Conservation (phyloP, 2,329 filamentous ascomycete species). For the Cladosporium oxysporum region DNA sequence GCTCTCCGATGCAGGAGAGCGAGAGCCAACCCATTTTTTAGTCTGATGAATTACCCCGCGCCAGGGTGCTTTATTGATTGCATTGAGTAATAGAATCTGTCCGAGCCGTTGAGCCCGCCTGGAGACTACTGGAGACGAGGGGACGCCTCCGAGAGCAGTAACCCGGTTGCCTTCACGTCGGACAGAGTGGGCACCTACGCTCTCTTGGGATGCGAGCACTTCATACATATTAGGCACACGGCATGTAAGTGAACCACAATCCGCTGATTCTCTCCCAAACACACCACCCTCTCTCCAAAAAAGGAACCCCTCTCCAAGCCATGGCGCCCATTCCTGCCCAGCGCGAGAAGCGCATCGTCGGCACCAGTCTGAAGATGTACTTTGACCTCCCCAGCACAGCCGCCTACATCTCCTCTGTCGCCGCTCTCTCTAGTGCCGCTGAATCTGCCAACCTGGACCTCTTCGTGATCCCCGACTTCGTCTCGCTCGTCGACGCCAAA, state of each 20-base stretch:
- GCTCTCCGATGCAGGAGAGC: not conserved
- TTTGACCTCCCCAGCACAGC: constrained; percentile 67
- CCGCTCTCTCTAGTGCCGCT: constrained; percentile 53
- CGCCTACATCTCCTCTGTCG: constrained; percentile 48
- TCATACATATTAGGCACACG: constrained; percentile 5
- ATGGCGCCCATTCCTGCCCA: constrained; percentile 34
- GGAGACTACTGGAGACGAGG: not conserved
- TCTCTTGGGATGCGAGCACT: not conserved
- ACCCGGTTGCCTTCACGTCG: constrained; percentile 6
- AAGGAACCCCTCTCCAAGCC: not conserved
- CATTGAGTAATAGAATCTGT: constrained; percentile 1
- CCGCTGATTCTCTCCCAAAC: not conserved
- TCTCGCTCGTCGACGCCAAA: constrained; percentile 62
- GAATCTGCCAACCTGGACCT: constrained; percentile 63
- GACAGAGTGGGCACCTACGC: not conserved
- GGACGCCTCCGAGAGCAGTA: not conserved
- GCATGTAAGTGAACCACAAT: constrained; percentile 3
- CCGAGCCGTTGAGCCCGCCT: not conserved
- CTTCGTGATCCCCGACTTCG: constrained; percentile 77
- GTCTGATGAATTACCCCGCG: not conserved
- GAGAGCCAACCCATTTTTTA: not conserved
- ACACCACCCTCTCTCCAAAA: constrained; percentile 12
- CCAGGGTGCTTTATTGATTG: not conserved
- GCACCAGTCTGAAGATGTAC: constrained; percentile 79
- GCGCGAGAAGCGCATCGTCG: constrained; percentile 63